A percentile compares a stretch with the other conserved stretches of the same genome.
Conservation (phyloP, 2,329 filamentous ascomycete species). For the Calonectria fujianensis region DNA sequence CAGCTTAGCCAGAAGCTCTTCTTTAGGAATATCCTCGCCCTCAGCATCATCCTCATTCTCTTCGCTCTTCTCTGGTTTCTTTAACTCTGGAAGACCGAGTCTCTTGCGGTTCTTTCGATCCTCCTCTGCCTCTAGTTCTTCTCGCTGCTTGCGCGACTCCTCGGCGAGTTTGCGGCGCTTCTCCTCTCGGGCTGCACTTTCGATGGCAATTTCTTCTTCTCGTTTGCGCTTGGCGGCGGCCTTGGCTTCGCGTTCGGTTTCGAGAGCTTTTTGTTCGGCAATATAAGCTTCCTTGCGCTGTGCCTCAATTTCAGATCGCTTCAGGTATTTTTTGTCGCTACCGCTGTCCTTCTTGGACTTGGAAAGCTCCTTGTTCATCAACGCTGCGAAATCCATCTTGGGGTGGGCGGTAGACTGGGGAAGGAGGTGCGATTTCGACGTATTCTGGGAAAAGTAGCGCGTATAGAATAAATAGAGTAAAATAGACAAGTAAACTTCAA, state of each 20-base stretch:
- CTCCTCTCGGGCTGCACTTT: slow-evolving; percentile 82
- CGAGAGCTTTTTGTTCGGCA: slow-evolving; percentile 85
- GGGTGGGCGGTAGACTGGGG: slow-evolving; percentile 49
- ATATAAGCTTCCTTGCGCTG: slow-evolving; percentile 87
- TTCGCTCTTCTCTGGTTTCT: slow-evolving; percentile 62
- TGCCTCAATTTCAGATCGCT: slow-evolving; percentile 90
- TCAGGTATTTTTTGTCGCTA: slow-evolving; percentile 83
- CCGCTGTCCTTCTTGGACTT: slow-evolving; percentile 78
- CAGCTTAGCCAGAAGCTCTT: slow-evolving; percentile 80
- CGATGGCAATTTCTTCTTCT: slow-evolving; percentile 88
- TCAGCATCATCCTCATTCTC: slow-evolving; percentile 63
- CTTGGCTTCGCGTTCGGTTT: slow-evolving; percentile 81
- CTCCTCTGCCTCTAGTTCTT: slow-evolving; percentile 83
- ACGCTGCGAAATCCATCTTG: slow-evolving; percentile 92
- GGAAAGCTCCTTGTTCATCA: slow-evolving; percentile 95
- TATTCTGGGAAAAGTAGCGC: background rate
- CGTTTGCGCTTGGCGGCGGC: slow-evolving; percentile 88
- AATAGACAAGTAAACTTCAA: background rate
- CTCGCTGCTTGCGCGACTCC: slow-evolving; percentile 81
- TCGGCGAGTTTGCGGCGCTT: slow-evolving; percentile 89
- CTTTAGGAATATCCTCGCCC: slow-evolving; percentile 80
- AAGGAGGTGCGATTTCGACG: background rate
- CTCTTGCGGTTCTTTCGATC: slow-evolving; percentile 84
- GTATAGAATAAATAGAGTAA: background rate
- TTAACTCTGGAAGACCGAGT: slow-evolving; percentile 85